Conservation (phyloP, 1,139 yeast genomes). For the Lodderomyces parapsilosis region DNA sequence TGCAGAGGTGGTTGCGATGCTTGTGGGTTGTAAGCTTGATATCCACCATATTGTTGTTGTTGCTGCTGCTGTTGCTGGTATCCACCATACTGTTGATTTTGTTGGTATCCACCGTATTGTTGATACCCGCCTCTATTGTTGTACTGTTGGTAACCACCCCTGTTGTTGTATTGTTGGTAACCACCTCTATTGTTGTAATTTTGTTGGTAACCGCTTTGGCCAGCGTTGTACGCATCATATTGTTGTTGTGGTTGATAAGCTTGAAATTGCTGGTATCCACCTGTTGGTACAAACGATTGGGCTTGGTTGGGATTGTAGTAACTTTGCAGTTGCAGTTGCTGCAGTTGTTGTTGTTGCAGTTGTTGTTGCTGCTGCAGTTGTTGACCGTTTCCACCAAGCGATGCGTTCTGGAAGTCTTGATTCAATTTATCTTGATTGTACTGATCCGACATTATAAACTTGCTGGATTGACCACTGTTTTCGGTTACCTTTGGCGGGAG, state of each 20-base stretch:
- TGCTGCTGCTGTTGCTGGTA: slow-evolving; percentile 22
- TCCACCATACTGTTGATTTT: slow-evolving; percentile 16
- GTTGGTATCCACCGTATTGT: slow-evolving; percentile 7
- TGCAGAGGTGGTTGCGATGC: slow-evolving; percentile 19
- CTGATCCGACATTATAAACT: slow-evolving; percentile 44
- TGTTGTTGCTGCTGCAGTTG: slow-evolving; percentile 18
- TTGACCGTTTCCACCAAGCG: slow-evolving; percentile 29
- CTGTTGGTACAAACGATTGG: slow-evolving; percentile 44
- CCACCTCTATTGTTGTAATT: slow-evolving; percentile 17
- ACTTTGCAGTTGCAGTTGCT: slow-evolving; percentile 11
- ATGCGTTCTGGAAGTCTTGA: slow-evolving; percentile 53
- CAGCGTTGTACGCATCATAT: slow-evolving; percentile 14
- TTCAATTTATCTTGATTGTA: slow-evolving; percentile 53
- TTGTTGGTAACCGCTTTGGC: slow-evolving; percentile 20
- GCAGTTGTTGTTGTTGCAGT: slow-evolving; percentile 11
- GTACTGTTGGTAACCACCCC: slow-evolving; percentile 27
- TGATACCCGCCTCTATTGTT: slow-evolving; percentile 10
- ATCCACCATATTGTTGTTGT: slow-evolving; percentile 8
- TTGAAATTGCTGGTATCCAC: slow-evolving; percentile 17
- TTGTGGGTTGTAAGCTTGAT: slow-evolving; percentile 12
- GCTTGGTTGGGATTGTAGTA: slow-evolving; percentile 40
- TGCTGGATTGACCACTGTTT: not conserved
- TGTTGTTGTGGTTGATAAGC: slow-evolving; percentile 11
- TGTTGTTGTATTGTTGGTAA: slow-evolving; percentile 18
- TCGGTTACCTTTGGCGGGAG: not conserved